Conservation (phyloP, 305 asterid species). For the Galium porrigens region DNA sequence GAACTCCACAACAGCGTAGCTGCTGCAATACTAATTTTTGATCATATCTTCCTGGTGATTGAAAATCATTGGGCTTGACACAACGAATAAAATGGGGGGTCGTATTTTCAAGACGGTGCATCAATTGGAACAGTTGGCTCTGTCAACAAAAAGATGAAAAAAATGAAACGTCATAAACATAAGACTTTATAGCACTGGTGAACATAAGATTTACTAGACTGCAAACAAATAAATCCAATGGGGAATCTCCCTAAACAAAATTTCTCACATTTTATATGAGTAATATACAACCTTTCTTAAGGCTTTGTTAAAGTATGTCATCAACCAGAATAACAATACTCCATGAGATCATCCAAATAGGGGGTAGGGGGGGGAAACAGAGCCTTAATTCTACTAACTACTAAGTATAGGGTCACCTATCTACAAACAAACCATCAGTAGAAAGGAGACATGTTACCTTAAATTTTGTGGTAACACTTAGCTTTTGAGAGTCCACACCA, state of each 20-base stretch:
- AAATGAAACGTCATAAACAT: background rate
- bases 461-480: slow-evolving; percentile 87
- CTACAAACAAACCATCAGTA: background rate
- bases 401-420: background rate
- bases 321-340: background rate
- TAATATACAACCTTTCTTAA: background rate
- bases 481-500: slow-evolving; percentile 94
- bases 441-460: slow-evolving; percentile 35
- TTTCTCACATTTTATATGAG: background rate
- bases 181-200: background rate
- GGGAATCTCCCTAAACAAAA: background rate
- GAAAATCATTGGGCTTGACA: slow-evolving; percentile 83
- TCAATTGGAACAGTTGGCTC: slow-evolving; percentile 86
- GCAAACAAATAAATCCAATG: background rate
- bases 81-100: slow-evolving; percentile 98
- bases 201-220: background rate
- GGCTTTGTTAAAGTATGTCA: background rate
- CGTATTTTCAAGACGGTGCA: slow-evolving; percentile 89
- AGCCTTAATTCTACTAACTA: background rate
- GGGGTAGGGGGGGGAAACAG: background rate
- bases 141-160: slow-evolving; percentile 22
- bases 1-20: slow-evolving; percentile 89
- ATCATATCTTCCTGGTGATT: slow-evolving; percentile 75
- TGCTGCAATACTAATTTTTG: slow-evolving; percentile 89
- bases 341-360: slow-evolving; percentile 7